A percentile compares a stretch with the other conserved stretches of the same genome.
Conservation (phyloP, 441 rosid species). For the Adansonia rubrostipa region DNA sequence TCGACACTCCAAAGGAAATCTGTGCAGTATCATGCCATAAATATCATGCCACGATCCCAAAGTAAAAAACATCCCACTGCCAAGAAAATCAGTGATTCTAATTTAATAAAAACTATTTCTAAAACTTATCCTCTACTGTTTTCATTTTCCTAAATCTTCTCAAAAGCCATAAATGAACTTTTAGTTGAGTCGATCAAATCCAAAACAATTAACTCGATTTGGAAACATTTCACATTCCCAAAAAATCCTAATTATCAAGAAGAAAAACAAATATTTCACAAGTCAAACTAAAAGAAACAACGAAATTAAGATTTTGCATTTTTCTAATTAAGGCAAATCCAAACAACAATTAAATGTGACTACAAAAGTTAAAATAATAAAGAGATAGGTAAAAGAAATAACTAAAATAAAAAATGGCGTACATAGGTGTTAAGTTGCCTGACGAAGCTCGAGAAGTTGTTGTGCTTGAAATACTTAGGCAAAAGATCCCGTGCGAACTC, state of each 20-base stretch:
- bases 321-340: not conserved
- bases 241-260: slow-evolving; percentile 1
- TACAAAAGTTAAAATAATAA: not conserved
- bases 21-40: not conserved
- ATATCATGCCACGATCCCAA: not conserved
- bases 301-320: not conserved
- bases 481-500: slow-evolving; percentile 79
- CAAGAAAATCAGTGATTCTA: not conserved
- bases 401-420: slow-evolving; percentile 21
- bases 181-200: not conserved
- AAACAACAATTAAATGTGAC: not conserved
- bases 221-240: not conserved
- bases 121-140: slow-evolving; percentile 7
- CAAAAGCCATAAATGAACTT: slow-evolving; percentile 6
- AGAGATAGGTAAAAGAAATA: slow-evolving; percentile 9
- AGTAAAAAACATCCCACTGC: not conserved
- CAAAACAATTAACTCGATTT: not conserved
- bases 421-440: slow-evolving; percentile 88
- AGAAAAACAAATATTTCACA: slow-evolving; percentile 1
- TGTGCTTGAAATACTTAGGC: slow-evolving; percentile 88
- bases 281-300: not conserved
- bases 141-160: slow-evolving; percentile 18
- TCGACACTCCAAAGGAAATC: not conserved
- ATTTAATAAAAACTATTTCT: not conserved
- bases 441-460: slow-evolving; percentile 91